Evolutionary conservation across 371 early-diverging fungal genomes (phyloP).

Genomic region (Mortierella sp.): DNA sequence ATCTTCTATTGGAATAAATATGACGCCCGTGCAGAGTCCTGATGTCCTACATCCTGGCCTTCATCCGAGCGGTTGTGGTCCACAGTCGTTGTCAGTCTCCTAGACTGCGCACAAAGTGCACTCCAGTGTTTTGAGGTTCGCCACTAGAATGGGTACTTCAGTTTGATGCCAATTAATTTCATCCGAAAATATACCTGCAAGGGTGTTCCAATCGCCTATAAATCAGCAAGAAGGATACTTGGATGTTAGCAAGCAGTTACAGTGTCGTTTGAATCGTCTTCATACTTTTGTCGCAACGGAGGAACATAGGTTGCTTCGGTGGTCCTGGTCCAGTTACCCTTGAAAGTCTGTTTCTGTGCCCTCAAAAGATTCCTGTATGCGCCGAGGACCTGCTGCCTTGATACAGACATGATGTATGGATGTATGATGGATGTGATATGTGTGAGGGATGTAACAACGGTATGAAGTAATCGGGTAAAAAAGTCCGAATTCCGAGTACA

Average conservation of each 20-base stretch:
- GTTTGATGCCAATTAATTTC: background rate
- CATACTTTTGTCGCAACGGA: too few relatives aligned
- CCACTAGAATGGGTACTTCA: too few relatives aligned
- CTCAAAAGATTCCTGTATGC: constrained; percentile 54
- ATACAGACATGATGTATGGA: constrained; percentile 25
- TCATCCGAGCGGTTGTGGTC: too few relatives aligned
- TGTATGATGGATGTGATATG: background rate
- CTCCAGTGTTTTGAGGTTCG: too few relatives aligned
- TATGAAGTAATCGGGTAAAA: background rate
- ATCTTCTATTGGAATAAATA: too few relatives aligned
- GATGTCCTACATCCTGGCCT: too few relatives aligned
- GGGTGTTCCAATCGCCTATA: constrained; percentile 41
- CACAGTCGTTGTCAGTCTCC: too few relatives aligned
- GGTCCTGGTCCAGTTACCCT: too few relatives aligned
- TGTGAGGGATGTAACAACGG: background rate
- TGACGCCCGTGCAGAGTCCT: too few relatives aligned
- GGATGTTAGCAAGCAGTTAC: background rate
- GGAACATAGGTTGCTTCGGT: too few relatives aligned
- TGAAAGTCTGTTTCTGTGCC: constrained; percentile 53
- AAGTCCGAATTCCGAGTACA: background rate
- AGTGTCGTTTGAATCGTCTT: too few relatives aligned
- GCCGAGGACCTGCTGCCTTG: constrained; percentile 48
- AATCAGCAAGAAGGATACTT: background rate
- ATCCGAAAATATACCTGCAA: constrained; percentile 26
- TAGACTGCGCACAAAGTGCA: too few relatives aligned